A percentile compares a stretch with the other conserved stretches of the same genome.
These are phyloP conservation scores for Ampelocalamus luodianensis DNA, from an alignment of 176 grass and related monocot genomes.

Conservation along the genomic window DNA sequence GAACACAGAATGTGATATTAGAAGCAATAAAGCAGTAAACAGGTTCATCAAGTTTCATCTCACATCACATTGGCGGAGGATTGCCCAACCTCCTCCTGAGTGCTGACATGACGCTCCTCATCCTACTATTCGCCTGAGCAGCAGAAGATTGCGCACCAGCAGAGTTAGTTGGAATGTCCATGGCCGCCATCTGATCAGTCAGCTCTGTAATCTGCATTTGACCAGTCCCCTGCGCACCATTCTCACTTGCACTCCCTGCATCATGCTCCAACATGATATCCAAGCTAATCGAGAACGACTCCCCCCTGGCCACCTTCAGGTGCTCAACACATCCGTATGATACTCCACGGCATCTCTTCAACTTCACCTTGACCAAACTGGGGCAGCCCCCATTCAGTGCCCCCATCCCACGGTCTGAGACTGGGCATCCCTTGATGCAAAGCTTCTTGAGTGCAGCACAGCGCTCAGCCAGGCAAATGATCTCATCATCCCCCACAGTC, in stretches of 20 bases:
- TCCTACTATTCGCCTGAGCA: constrained; percentile 44
- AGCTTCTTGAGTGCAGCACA: constrained; percentile 88
- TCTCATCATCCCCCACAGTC: constrained; percentile 82
- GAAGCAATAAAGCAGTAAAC: constrained; percentile 39
- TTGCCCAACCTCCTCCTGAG: constrained; percentile 62
- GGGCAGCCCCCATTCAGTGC: constrained; percentile 79
- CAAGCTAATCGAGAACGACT: constrained; percentile 57
- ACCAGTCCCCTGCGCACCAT: constrained; percentile 48
- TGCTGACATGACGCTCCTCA: constrained; percentile 56
- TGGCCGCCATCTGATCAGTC: constrained; percentile 46
- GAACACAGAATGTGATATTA: constrained; percentile 36
- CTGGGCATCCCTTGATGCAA: constrained; percentile 95
- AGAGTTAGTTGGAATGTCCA: constrained; percentile 46
- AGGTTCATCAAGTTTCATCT: constrained; percentile 42
- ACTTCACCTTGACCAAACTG: constrained; percentile 87
- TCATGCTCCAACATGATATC: constrained; percentile 64
- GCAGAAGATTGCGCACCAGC: constrained; percentile 42
- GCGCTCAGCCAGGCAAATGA: constrained; percentile 81
- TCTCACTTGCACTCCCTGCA: constrained; percentile 49
- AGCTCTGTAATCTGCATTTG: constrained; percentile 44
- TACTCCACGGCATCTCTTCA: constrained; percentile 88
- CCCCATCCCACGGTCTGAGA: constrained; percentile 85
- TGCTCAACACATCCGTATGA: constrained; percentile 64
- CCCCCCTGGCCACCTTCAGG: constrained; percentile 62
- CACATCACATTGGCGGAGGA: constrained; percentile 48